Base-by-base conservation (phyloP, 495 filamentous ascomycete genomes). In the Lophiostoma macrostomum region DNA sequence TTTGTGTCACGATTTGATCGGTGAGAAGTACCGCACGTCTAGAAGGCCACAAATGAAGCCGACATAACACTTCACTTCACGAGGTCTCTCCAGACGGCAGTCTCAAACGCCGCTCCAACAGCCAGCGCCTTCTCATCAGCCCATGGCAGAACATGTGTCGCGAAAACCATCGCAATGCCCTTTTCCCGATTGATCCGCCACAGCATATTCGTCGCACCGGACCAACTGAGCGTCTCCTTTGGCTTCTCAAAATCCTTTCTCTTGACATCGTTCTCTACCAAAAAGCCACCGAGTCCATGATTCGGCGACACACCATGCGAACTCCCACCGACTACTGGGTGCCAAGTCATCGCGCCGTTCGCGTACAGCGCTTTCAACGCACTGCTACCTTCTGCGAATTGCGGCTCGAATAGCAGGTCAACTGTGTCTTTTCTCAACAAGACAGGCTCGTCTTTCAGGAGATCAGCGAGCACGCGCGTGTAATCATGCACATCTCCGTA, bases 171-270 rank as follows among this genome's bases (percentile, higher is more conserved):
- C 25, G 51, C 61, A 18, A 56, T 14, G 0, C 52, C 51, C 24
- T 14, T 38, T 22, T 64, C 61, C 19, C 56, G 20, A 57, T 60
- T 53, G 4, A 60, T 34, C 10, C 42, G 40, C 57, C 57, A 64
- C 23, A 39, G 18, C 5, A 60, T 20, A 43, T 60, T 60, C n/a
- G 57, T 50, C 32, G 53, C 25, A 1, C 61, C 61, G 22, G 45
- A 46, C 57, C 61, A 64, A 27, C 30, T 35, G 37, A 64, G 18
- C 14, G 52, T 64, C 3, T 45, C 57, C 41, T 64, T 64, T 14
- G 55, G 60, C 31, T 52, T 49, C 37, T 38, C 55, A 23, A 50
- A 60, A 22, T 22, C 35, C 16, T 53, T 30, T 5, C 30, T 22
- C 18, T 50, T 31, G n/a, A 55, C 52, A 36, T 63, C 51, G 14